These are phyloP conservation scores for Stephanodiscus minutulus DNA, from an alignment of 108 stramenopile genomes.

Conservation along the genomic window DNA sequence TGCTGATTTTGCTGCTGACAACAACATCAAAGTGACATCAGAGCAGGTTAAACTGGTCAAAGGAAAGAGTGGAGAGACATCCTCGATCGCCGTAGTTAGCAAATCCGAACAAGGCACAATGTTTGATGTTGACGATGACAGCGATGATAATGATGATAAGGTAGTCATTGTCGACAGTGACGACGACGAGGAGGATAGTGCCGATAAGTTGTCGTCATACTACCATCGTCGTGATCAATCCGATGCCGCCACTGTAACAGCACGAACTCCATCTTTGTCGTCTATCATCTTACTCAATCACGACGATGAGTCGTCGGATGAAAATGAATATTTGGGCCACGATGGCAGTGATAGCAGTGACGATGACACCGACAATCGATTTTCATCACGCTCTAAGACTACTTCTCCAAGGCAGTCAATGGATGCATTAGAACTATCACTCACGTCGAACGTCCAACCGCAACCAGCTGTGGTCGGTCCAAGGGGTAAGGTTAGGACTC, in stretches of 20 bases:
- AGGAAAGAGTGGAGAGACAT: too few species aligned
- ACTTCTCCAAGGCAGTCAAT: too few species aligned
- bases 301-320: background rate
- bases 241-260: constrained; percentile 2
- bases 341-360: constrained; percentile 8
- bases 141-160: constrained; percentile 34
- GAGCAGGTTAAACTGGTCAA: too few species aligned
- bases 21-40: too few species aligned
- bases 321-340: background rate
- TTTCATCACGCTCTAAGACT: background rate
- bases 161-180: constrained; percentile 46
- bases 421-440: constrained; percentile 34
- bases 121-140: constrained; percentile 9
- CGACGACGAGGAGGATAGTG: constrained; percentile 46
- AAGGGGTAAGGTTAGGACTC: constrained; percentile 48
- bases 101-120: constrained; percentile 14
- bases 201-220: constrained; percentile 40
- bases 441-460: constrained; percentile 40
- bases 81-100: background rate
- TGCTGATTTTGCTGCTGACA: background rate
- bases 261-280: constrained; percentile 8
- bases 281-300: background rate
- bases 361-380: constrained; percentile 11
- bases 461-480: constrained; percentile 42
- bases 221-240: constrained; percentile 17